Base-by-base conservation (phyloP, 768 basidiomycete species). In the Psilocybe subaeruginosa region DNA sequence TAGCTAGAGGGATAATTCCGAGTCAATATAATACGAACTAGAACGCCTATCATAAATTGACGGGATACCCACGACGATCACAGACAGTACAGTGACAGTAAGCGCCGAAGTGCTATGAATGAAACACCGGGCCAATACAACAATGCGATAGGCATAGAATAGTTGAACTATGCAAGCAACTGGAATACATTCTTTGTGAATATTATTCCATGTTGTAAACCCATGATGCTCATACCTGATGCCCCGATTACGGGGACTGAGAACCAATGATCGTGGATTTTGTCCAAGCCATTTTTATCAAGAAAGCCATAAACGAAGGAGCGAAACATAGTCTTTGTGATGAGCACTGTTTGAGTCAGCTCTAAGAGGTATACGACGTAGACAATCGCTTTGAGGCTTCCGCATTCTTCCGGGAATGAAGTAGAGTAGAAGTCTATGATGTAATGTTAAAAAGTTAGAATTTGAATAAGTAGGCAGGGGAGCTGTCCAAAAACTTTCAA, bases 221-320 rank as follows among this genome's bases (percentile, higher is more conserved):
- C 41, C 51, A 23, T 23, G 23, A 35, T 35, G 33, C 33, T 35
- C 4, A 33, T 37, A 54, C 52, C 52, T 19, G 35, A 35, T 1
- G 33, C 33, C 6, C 52, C 31, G 12, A 57, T n/a, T 17, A 57
- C 19, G 19, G 56, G 56, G 9, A 57, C 19, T 3, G 56, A 57
- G n/a, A 57, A 39, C 56, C 56, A 57, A 19, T 35, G n/a, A 11
- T 57, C 27, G 19, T 39, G 31, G 46, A 57, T 49, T 9, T 57
- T 33, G 46, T 57, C 46, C 9, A 46, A 17, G 14, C 16, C 33
- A 0, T 57, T 37, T 4, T 35, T 8, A 8, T 57, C 29, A 19
- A 45, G 45, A 35, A 47, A 57, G 3, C 56, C 56, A 19, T 29
- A 35, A 4, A 30, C 47, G 30, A 57, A 57, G 16, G 47, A 37